Evolutionary conservation across 805 yeast species (phyloP).

Genomic region (Zygosaccharomyces bailii): DNA sequence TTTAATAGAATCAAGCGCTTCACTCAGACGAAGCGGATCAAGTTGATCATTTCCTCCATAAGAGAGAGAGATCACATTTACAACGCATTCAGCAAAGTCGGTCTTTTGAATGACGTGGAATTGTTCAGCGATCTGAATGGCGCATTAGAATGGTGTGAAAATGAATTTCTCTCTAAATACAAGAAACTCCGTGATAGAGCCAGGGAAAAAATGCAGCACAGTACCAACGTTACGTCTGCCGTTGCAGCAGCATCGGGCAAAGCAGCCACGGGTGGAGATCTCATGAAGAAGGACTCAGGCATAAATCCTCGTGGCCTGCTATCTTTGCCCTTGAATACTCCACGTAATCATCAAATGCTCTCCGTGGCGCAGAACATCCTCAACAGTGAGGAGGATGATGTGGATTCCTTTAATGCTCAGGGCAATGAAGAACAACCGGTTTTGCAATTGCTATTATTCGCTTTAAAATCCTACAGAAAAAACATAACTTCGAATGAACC

Average conservation of each 20-base stretch:
- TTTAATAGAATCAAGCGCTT: conserved; percentile 82
- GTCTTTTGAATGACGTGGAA: conserved; percentile 59
- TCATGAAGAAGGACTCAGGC: conserved; percentile 3
- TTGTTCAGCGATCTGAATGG: conserved; percentile 77
- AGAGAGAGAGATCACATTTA: conserved; percentile 61
- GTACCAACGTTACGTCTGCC: conserved; percentile 12
- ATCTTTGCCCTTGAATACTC: conserved; percentile 36
- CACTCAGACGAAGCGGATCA: conserved; percentile 63
- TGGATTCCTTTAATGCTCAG: conserved; percentile 20
- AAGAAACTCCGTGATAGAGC: conserved; percentile 35
- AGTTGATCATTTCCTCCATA: conserved; percentile 75
- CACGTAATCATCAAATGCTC: conserved; percentile 41
- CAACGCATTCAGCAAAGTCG: conserved; percentile 75
- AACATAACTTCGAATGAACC: conserved; percentile 25
- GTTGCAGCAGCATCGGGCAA: conserved; percentile 13
- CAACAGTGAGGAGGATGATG: conserved; percentile 31
- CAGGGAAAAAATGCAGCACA: conserved; percentile 15
- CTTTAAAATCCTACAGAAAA: conserved; percentile 32
- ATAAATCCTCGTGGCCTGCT: conserved; percentile 9
- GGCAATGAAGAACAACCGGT: conserved; percentile 26
- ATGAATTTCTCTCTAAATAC: conserved; percentile 59
- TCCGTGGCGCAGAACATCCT: conserved; percentile 39
- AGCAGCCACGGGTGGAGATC: conserved; percentile 6
- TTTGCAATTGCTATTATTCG: conserved; percentile 28
- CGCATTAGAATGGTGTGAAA: conserved; percentile 96